A percentile compares a stretch with the other conserved stretches of the same genome.
Evolutionary conservation across 2,329 filamentous ascomycete species (phyloP).

Genomic region (Onygena corvina): DNA sequence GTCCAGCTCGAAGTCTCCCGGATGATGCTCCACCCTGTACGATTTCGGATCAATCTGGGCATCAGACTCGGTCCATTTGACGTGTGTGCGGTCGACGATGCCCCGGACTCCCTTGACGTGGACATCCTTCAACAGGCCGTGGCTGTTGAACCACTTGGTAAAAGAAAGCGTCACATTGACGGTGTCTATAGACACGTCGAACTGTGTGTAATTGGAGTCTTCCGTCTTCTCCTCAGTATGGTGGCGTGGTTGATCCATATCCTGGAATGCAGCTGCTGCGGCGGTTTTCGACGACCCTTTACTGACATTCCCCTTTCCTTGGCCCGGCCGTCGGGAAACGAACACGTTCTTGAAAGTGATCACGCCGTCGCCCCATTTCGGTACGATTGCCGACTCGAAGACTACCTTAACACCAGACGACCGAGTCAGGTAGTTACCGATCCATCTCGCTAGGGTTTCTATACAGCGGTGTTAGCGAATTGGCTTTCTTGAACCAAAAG

Average conservation of each 20-base stretch:
- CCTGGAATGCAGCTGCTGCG: constrained; percentile 67
- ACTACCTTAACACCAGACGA: constrained; percentile 88
- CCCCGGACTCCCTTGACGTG: constrained; percentile 89
- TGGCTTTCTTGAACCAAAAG: constrained; percentile 13
- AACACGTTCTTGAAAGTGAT: constrained; percentile 97
- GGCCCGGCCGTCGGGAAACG: constrained; percentile 79
- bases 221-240: constrained; percentile 45
- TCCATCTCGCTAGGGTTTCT: constrained; percentile 87
- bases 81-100: constrained; percentile 77
- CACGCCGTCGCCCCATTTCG: constrained; percentile 86
- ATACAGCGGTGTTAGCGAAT: constrained; percentile 16
- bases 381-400: constrained; percentile 95
- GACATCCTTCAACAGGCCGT: constrained; percentile 79
- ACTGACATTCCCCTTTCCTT: constrained; percentile 67
- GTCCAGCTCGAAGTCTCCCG: constrained; percentile 94
- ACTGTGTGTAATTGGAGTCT: constrained; percentile 95
- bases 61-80: constrained; percentile 56
- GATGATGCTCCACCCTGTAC: constrained; percentile 74
- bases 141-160: constrained; percentile 98
- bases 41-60: constrained; percentile 65
- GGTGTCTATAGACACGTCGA: constrained; percentile 85
- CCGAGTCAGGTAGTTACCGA: constrained; percentile 89
- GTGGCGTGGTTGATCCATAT: constrained; percentile 34
- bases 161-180: constrained; percentile 96
- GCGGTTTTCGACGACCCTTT: constrained; percentile 81